Conservation (phyloP, 495 filamentous ascomycete genomes). For the Annulohypoxylon stygium region DNA sequence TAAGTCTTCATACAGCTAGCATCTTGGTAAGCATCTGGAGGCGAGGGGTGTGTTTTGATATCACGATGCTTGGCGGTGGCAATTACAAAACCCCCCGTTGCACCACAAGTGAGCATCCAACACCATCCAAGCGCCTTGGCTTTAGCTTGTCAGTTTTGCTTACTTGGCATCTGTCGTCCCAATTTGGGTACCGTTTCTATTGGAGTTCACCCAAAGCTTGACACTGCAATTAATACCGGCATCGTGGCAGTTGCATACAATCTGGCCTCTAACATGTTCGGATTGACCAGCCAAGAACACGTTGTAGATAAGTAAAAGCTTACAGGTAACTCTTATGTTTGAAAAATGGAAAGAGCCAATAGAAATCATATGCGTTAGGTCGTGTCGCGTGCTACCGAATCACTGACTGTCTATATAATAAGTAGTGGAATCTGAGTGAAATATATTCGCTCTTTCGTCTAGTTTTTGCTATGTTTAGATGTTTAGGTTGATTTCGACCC, state of each 20-base stretch:
- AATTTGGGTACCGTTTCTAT: conserved; percentile 35
- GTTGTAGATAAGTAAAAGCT: conserved; percentile 28
- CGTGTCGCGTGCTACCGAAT: conserved; percentile 28
- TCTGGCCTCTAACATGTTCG: conserved; percentile 30
- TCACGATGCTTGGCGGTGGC: conserved; percentile 46
- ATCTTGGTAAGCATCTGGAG: not conserved
- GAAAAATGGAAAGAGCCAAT: conserved; percentile 30
- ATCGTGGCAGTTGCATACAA: conserved; percentile 48
- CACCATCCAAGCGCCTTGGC: conserved; percentile 34
- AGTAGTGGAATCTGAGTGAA: conserved; percentile 17
- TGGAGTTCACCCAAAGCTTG: conserved; percentile 45
- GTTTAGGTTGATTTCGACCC: conserved; percentile 9
- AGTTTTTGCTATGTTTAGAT: conserved; percentile 5
- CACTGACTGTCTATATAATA: conserved; percentile 17
- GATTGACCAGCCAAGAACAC: conserved; percentile 42
- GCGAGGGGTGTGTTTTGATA: conserved; percentile 20
- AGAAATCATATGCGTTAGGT: conserved; percentile 25
- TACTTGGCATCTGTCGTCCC: conserved; percentile 41
- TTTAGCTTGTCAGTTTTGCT: conserved; percentile 37
- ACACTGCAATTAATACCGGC: conserved; percentile 46
- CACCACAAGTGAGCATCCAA: conserved; percentile 23
- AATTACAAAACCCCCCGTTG: conserved; percentile 24
- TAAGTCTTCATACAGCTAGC: conserved; percentile 16
- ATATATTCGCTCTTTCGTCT: conserved; percentile 14
- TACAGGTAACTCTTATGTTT: conserved; percentile 16